Base-by-base conservation (phyloP, 345 rosid species). In the Eucalyptus sp. region DNA sequence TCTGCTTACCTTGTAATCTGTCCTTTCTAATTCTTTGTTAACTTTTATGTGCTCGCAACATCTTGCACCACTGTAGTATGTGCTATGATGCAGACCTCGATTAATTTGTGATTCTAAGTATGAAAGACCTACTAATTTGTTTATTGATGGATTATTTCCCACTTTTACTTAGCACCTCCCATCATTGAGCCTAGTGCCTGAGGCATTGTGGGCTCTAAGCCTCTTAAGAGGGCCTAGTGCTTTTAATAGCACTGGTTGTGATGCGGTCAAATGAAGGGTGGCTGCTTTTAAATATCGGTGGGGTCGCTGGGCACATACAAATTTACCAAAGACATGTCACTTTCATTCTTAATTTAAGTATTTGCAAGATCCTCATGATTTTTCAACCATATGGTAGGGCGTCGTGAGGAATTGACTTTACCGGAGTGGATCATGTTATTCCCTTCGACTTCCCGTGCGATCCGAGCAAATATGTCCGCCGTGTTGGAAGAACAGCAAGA, bases 381-480 rank as follows among this genome's bases (percentile, higher is more conserved):
- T 87, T 93, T 68, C 18, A 87, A 83, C 91, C 85, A 87, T 41
- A 29, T 91, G 89, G 41, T 37, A 37, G 41, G 41, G 41, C 41
- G 41, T 37, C 41, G 41, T 94, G 97, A 13, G 99, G 99, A 88
- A 93, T 96, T 22, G 96, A 96, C 93, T 96, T 96, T 92, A 87
- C 92, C 6, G 95, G 96, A 86, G 99, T 95, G 89, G 97, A 95
- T 91, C 99, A 95, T 86, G 98, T 96, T 29, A 87, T 97, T 43
- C 97, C 96, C 7, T 97, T 97, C 50, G 95, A 96, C 92, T 97
- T 94, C 48, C 98, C 96, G 1, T 95, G 98, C 10, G 95, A 97
- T 88, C 99, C 96, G 27, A 97, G 99, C 87, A 97, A 96, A 93
- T 96, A 96, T 16, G 99, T 97, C 16, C 94, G 98, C 4, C 96